Evolutionary conservation across 345 rosid genomes (phyloP), one percentile per base, ranked within the genome.

Genomic region (Conringia planisiliqua): DNA sequence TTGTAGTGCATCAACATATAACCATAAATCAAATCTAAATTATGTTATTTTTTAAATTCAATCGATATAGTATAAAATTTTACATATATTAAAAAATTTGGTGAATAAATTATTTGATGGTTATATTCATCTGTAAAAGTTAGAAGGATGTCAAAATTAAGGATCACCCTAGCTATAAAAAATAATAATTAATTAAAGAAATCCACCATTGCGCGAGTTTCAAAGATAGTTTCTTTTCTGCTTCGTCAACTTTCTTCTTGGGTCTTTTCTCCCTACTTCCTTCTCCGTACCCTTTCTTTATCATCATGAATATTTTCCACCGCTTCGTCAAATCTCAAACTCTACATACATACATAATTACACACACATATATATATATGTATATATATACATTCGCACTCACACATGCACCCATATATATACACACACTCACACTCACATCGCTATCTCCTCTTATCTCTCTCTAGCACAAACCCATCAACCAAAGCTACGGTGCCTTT

Each of bases 241-340:
- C 77, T 38, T 68, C 70, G 51, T 65, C 71, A 51, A 20, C 60
- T 74, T 66, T 58, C 80, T 66, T 55, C 56, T 70, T 24, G 30
- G 67, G 61, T 68, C 43, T 70, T 70, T 36, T 63, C 16, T 43
- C 62, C 18, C 60, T 60, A 29, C 73, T 66, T 5, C 24, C 72
- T 32, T 66, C 75, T 73, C 74, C 76, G 58, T 42, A 17, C 70
- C 70, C 72, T 50, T 79, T 24, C n/a, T 52, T 38, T 72, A 61
- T 62, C 52, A 72, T 72, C 62, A 63, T 72, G 54, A 40, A 72
- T 63, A 72, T 52, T 62, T 75, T 75, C 40, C 78, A 73, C 82
- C 72, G 82, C 83, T 78, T 76, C 83, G 81, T 85, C 82, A 81
- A 81, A 77, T 68, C 79, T 83, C 85, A 80, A 76, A 75, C 75